Evolutionary conservation across 1,139 yeast species (phyloP).

Genomic region (Candida sp.): DNA sequence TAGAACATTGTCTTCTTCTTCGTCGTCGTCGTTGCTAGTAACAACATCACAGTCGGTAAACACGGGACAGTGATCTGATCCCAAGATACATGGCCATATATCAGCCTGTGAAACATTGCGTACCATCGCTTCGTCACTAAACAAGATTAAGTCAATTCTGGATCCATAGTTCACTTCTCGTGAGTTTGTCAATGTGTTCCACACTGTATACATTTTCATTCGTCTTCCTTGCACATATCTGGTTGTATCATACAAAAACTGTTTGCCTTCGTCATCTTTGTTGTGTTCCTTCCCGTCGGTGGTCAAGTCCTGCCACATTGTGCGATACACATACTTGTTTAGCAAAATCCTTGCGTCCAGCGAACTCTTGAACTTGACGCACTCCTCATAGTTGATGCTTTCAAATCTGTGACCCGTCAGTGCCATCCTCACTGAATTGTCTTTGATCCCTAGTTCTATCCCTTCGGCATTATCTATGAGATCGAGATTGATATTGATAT

Average conservation of each 20-base stretch:
- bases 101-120: slow-evolving; percentile 49
- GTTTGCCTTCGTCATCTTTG: slow-evolving; percentile 11
- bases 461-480: slow-evolving; percentile 83
- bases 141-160: slow-evolving; percentile 72
- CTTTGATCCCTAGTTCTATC: slow-evolving; percentile 46
- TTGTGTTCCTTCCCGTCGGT: slow-evolving; percentile 1
- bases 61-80: slow-evolving; percentile 96
- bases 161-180: slow-evolving; percentile 89
- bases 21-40: too few species aligned
- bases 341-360: slow-evolving; percentile 46
- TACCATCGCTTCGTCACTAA: slow-evolving; percentile 14
- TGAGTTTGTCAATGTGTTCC: slow-evolving; percentile 85
- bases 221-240: slow-evolving; percentile 61
- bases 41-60: slow-evolving; percentile 68
- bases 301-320: slow-evolving; percentile 14
- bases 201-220: slow-evolving; percentile 81
- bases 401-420: slow-evolving; percentile 54
- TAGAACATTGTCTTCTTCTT: slow-evolving; percentile 6
- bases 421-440: slow-evolving; percentile 21
- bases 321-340: slow-evolving; percentile 37
- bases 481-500: slow-evolving; percentile 81
- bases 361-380: slow-evolving; percentile 44
- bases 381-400: slow-evolving; percentile 35
- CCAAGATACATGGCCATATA: slow-evolving; percentile 71
- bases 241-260: slow-evolving; percentile 67